A percentile compares a stretch with the other conserved stretches of the same genome.
These are phyloP conservation scores for Castanea sativa DNA, from an alignment of 306 rosid species.

Conservation along the genomic window DNA sequence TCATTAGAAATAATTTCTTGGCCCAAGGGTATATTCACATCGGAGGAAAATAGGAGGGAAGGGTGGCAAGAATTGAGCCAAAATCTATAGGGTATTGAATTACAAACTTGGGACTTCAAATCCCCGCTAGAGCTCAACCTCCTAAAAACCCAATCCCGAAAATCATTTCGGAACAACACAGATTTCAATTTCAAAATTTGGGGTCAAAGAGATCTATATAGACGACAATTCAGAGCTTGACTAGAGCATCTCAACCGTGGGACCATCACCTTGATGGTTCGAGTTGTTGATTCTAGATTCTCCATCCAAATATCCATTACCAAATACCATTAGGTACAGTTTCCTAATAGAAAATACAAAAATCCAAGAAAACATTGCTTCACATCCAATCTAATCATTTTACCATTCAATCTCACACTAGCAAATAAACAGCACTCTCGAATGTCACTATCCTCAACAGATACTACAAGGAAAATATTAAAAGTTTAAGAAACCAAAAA, in stretches of 20 bases:
- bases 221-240: background rate
- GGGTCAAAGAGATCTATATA: background rate
- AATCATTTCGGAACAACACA: background rate
- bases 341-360: background rate
- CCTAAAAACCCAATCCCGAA: background rate
- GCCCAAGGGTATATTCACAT: background rate
- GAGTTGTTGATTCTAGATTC: background rate
- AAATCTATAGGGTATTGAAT: background rate
- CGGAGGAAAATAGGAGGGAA: background rate
- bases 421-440: background rate
- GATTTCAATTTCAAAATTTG: background rate
- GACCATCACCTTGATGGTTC: background rate
- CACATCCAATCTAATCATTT: constrained; percentile 5
- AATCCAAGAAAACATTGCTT: background rate
- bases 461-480: too few species aligned
- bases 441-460: background rate
- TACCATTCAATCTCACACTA: background rate
- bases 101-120: background rate
- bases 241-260: constrained; percentile 1
- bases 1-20: background rate
- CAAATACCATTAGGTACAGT: background rate
- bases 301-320: background rate
- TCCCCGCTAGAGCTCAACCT: background rate
- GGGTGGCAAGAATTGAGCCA: too few species aligned
- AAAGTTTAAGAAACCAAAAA: background rate